Evolutionary conservation across 2,329 filamentous ascomycete genomes (phyloP), one percentile per base, ranked within the genome.

Genomic region (Aspergillus intermedius): DNA sequence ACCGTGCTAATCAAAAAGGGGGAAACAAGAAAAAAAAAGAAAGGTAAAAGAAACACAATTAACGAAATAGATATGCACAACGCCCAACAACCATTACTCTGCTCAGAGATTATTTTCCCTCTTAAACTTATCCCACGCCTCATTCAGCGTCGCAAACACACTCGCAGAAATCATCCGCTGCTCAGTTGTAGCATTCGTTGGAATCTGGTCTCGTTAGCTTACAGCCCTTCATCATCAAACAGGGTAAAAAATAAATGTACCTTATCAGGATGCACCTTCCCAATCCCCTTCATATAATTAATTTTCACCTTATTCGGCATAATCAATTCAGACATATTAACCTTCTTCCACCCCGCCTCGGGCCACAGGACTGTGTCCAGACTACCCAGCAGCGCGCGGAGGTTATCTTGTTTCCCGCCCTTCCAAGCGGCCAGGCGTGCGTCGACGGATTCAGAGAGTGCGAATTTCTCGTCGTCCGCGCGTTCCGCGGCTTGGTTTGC

Each of bases 251-350:
- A 37, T 8, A 15, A 37, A 17, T 4, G 71, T 77, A 96, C 93
- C 86, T 98, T 98, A 69, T 98, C 93, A 52, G 93, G 93, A 77
- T 98, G 93, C 59, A 93, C 93, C 77, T 96, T 97, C 9, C 86
- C 88, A 78, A 98, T 97, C 5, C 91, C 93, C 80, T 95, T 96
- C 93, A 98, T 97, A 67, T 98, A 98, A 51, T 87, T 78, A 55
- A 98, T 86, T 80, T 98, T 98, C 67, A 97, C 93, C 77, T 91
- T 95, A 58, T 88, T 90, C 30, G 90, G 84, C 78, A 95, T 80
- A 46, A 98, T 86, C 58, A 98, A 70, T 73, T 98, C 93, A 55
- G 91, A 86, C 82, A 98, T 82, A 28, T 89, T 90, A 49, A 97
- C 85, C 75, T 94, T 95, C 75, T 95, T 96, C 93, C 93, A 98